Conservation (phyloP, 2,329 filamentous ascomycete genomes). For the Macrophomina tecta region DNA sequence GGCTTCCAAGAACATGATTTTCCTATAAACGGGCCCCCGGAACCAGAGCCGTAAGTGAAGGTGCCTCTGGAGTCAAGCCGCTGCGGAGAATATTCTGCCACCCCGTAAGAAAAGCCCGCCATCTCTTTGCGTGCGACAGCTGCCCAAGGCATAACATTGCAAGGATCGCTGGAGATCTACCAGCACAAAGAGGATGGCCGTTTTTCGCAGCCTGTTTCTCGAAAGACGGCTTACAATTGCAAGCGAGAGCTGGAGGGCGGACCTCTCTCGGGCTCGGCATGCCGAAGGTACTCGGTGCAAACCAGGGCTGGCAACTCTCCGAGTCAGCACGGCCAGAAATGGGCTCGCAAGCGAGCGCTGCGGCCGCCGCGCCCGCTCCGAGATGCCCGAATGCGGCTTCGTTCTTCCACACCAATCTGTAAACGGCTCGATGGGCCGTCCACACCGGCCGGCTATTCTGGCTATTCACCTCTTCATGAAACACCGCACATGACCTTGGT, state of each 20-base stretch:
- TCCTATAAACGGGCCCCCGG: background rate
- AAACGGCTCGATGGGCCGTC: background rate
- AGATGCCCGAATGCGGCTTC: background rate
- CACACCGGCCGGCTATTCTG: slow-evolving; percentile 14
- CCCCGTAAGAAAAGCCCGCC: too few relatives aligned
- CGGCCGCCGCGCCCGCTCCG: background rate
- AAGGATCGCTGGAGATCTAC: too few relatives aligned
- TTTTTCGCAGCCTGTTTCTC: too few relatives aligned
- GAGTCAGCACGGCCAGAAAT: background rate
- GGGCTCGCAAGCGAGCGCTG: background rate
- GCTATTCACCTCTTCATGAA: slow-evolving; percentile 6
- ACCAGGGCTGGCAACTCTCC: background rate
- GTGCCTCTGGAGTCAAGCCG: too few relatives aligned
- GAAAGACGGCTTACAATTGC: too few relatives aligned
- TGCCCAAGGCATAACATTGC: too few relatives aligned
- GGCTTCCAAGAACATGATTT: too few relatives aligned
- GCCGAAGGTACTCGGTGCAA: background rate
- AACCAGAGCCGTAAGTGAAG: background rate
- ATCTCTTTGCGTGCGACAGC: too few relatives aligned
- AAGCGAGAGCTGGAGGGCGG: background rate
- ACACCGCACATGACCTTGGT: slow-evolving; percentile 6
- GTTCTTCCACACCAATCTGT: background rate
- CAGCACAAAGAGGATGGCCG: too few relatives aligned
- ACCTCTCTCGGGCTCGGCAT: background rate
- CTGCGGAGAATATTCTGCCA: too few relatives aligned